Conservation (phyloP, 768 basidiomycete genomes). For the Wakefieldia striispora region DNA sequence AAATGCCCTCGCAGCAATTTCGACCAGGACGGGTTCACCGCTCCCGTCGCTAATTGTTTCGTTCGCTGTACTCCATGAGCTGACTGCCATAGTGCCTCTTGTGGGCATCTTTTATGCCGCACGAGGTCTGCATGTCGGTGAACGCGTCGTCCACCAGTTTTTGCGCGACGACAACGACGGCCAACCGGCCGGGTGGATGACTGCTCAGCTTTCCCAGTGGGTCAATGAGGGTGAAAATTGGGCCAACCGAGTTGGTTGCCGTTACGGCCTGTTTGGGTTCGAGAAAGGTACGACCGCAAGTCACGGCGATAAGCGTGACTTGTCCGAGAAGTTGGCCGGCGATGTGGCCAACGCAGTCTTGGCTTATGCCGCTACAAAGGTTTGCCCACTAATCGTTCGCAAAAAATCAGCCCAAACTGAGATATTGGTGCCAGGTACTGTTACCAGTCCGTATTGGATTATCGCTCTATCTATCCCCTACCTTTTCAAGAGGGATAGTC, state of each 20-base stretch:
- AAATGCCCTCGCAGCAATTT: conserved; percentile 54
- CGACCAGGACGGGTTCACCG: conserved; percentile 70
- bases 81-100: conserved; percentile 78
- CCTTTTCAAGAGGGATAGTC: conserved; percentile 64
- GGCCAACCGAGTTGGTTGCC: conserved; percentile 66
- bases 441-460: conserved; percentile 70
- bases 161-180: conserved; percentile 14
- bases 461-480: conserved; percentile 71
- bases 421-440: conserved; percentile 50
- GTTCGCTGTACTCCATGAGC: conserved; percentile 81
- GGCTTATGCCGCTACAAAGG: conserved; percentile 82
- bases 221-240: conserved; percentile 74
- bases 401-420: neutral
- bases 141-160: conserved; percentile 51
- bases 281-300: conserved; percentile 42
- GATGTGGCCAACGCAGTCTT: conserved; percentile 81
- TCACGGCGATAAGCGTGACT: conserved; percentile 2
- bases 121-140: conserved; percentile 65
- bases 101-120: conserved; percentile 72
- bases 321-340: conserved; percentile 52
- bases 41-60: conserved; percentile 74
- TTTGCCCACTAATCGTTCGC: conserved; percentile 25
- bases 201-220: conserved; percentile 52
- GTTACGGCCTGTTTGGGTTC: conserved; percentile 82
- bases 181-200: conserved; percentile 38